A percentile compares a stretch with the other conserved stretches of the same genome.
Evolutionary conservation across 176 grass and related monocot species (phyloP).

Genomic region (Aegilops bicornis): DNA sequence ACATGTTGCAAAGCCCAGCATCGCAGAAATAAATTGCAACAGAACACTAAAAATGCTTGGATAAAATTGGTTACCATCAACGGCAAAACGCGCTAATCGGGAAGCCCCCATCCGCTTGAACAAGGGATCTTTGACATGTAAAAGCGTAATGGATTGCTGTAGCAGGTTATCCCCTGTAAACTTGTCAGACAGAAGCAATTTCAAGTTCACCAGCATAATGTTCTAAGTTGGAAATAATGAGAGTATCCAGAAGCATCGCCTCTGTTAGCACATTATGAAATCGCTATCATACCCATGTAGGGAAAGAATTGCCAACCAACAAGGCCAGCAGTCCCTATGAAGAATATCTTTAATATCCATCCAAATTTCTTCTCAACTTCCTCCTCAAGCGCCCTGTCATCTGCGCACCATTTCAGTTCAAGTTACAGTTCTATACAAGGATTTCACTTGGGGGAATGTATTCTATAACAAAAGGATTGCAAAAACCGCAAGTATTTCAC

Average conservation of each 20-base stretch:
- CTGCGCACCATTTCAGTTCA: constrained; percentile 37
- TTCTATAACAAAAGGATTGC: neutral
- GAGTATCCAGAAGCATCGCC: neutral
- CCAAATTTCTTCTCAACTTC: constrained; percentile 86
- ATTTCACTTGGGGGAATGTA: neutral
- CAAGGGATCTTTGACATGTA: constrained; percentile 88
- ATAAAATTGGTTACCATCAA: constrained; percentile 66
- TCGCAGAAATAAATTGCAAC: constrained; percentile 2
- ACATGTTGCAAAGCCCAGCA: constrained; percentile 6
- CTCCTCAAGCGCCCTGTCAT: constrained; percentile 86
- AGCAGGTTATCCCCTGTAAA: constrained; percentile 88
- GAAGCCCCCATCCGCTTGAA: constrained; percentile 95
- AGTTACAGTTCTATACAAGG: neutral
- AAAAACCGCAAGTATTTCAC: neutral
- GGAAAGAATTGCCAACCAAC: constrained; percentile 93
- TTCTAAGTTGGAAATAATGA: neutral
- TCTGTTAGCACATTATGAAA: neutral
- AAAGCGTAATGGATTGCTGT: constrained; percentile 83
- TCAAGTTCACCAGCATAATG: constrained; percentile 24
- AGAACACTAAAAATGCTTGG: neutral
- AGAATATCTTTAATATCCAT: constrained; percentile 90
- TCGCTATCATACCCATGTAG: constrained; percentile 72
- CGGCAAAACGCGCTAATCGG: constrained; percentile 74
- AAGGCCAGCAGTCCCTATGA: constrained; percentile 71
- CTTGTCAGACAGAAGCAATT: constrained; percentile 33